Conservation (phyloP, 371 early-diverging fungal genomes). For the Apophysomyces trapeziformis region DNA sequence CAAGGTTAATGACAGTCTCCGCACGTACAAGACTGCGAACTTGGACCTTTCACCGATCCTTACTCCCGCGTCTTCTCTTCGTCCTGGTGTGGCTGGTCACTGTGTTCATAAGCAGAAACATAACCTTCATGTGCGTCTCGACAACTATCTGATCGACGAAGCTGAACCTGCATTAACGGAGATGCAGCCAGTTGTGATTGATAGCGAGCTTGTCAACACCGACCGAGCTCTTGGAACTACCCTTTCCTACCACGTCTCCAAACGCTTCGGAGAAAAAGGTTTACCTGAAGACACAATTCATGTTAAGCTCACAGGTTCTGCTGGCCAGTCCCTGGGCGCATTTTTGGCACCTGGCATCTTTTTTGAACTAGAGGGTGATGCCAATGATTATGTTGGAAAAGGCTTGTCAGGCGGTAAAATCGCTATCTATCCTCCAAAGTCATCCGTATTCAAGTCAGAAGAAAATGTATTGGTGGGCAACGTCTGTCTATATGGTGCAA, state of each 20-base stretch:
- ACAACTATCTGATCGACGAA: slow-evolving; percentile 81
- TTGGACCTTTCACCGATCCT: slow-evolving; percentile 87
- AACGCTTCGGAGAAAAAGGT: slow-evolving; percentile 76
- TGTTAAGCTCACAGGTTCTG: slow-evolving; percentile 83
- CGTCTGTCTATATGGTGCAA: slow-evolving; percentile 95
- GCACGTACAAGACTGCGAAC: slow-evolving; percentile 84
- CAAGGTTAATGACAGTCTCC: slow-evolving; percentile 69
- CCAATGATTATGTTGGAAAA: slow-evolving; percentile 97
- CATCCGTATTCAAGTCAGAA: slow-evolving; percentile 73
- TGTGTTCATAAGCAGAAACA: slow-evolving; percentile 86
- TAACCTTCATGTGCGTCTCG: slow-evolving; percentile 81
- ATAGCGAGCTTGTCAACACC: slow-evolving; percentile 80
- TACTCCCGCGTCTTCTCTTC: slow-evolving; percentile 84
- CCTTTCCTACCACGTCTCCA: slow-evolving; percentile 87
- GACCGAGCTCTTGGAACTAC: slow-evolving; percentile 93
- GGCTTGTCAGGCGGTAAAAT: slow-evolving; percentile 91
- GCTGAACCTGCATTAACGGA: slow-evolving; percentile 69
- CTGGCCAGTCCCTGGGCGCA: slow-evolving; percentile 94
- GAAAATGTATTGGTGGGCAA: slow-evolving; percentile 93
- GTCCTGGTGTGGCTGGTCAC: slow-evolving; percentile 86
- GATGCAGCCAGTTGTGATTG: slow-evolving; percentile 60
- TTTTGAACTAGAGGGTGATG: slow-evolving; percentile 91
- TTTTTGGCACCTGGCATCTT: slow-evolving; percentile 88
- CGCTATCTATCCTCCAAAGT: slow-evolving; percentile 84
- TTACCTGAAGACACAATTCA: slow-evolving; percentile 86